Base-by-base conservation (phyloP, 2,329 filamentous ascomycete species). In the Alternaria arbusti region DNA sequence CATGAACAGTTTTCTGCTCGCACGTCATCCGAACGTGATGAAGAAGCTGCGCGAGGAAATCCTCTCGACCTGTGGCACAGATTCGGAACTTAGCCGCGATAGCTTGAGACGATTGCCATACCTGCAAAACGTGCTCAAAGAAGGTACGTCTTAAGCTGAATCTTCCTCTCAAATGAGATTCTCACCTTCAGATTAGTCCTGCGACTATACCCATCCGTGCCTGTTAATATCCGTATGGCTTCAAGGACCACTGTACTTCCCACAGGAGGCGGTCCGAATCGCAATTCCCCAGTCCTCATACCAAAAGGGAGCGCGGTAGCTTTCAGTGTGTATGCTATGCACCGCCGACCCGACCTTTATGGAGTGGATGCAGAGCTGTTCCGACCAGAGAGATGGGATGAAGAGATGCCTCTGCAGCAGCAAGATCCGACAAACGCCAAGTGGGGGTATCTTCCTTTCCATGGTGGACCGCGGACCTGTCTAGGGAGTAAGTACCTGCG, bases 331-430 rank as follows among this genome's bases (percentile, higher is more conserved):
- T 78, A 76, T 46, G 65, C 65, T 0, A 77, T 80, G 65, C 76
- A 80, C 4, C 66, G 77, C 1, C 67, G 74, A 4, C 72, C 70
- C 30, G 78, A 81, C 26, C 56, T 80, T 2, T 81, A 72, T 66
- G 79, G 78, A 1, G 52, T 66, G 15, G 77, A 81, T 58, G 78
- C 78, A 0, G 63, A 75, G 6, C 69, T 70, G 8, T 81, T 80
- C 40, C 69, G 63, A 13, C 79, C 78, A 2, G 78, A 80, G 40
- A 67, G 80, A 10, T 77, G 70, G 70, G 78, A 70, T 76, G 67
- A 58, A 2, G 32, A 36, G 3, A 36, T 36, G 32, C 32, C 32
- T 36, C 2, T 36, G 32, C 32, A 36, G 32, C 32, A 36, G 8
- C 32, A 36, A 5, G 32, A 36, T 36, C 15, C 32, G 4, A 32